Evolutionary conservation across 2,329 filamentous ascomycete genomes (phyloP).

Genomic region (Botryosphaeria agaves): DNA sequence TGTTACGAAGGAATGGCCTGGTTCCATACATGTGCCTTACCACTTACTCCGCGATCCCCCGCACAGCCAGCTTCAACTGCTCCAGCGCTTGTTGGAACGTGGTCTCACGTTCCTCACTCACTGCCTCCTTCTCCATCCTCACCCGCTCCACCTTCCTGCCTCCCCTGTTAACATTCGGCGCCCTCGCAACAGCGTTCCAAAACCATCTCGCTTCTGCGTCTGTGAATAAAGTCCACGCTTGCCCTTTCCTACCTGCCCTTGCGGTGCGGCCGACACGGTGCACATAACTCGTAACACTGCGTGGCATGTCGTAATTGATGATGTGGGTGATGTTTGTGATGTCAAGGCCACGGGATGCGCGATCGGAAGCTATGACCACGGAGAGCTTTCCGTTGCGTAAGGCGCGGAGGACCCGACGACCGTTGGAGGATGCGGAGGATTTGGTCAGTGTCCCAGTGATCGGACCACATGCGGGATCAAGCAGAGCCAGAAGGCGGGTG

Average conservation of each 20-base stretch:
- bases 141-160: conserved; percentile 26
- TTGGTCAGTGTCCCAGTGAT: conserved; percentile 5
- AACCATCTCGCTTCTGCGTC: conserved; percentile 83
- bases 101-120: neutral
- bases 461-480: conserved; percentile 12
- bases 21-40: too few species aligned
- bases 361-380: conserved; percentile 77
- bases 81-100: neutral
- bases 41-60: neutral
- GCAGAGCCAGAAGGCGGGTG: conserved; percentile 47
- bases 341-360: conserved; percentile 84
- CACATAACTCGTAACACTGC: conserved; percentile 66
- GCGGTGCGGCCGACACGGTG: conserved; percentile 88
- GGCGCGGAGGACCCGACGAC: conserved; percentile 48
- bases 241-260: conserved; percentile 55
- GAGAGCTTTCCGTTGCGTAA: conserved; percentile 47
- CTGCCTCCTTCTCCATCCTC: conserved; percentile 20
- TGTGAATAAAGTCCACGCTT: conserved; percentile 74
- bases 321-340: conserved; percentile 65
- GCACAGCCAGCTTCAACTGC: neutral
- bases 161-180: conserved; percentile 30
- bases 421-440: conserved; percentile 31
- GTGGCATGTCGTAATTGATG: conserved; percentile 84
- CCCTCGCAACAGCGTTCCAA: conserved; percentile 60
- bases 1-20: too few species aligned